phyloP scores from a whole-genome alignment of 2,329 filamentous ascomycete genomes.

The Curvularia eragrostidis region DNA sequence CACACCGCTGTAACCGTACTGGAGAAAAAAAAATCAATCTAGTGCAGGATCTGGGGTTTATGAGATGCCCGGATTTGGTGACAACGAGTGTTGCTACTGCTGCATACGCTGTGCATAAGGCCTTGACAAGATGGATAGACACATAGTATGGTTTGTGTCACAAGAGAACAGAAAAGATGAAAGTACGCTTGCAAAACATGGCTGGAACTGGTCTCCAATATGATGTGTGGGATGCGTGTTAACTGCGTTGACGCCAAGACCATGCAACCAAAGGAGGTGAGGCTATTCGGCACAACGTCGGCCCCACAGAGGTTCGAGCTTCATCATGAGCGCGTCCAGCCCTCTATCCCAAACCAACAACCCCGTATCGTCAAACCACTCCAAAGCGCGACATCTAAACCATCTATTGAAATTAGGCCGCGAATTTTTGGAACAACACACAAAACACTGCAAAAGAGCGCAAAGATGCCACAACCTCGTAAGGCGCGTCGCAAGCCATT shows the following conservation, averaged over 20 bases:
- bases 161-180: neutral
- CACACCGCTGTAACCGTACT: neutral
- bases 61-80: neutral
- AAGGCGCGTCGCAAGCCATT: constrained; percentile 16
- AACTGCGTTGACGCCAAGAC: neutral
- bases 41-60: neutral
- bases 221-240: neutral
- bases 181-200: neutral
- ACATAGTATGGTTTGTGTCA: neutral
- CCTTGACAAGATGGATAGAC: neutral
- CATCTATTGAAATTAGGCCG: neutral
- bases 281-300: constrained; percentile 23
- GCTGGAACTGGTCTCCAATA: neutral
- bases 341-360: constrained; percentile 13
- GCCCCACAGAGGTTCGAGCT: constrained; percentile 25
- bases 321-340: constrained; percentile 18
- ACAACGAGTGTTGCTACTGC: neutral
- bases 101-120: neutral
- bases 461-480: constrained; percentile 35
- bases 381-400: neutral
- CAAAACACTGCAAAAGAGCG: constrained; percentile 2
- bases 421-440: neutral
- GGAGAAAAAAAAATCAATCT: neutral
- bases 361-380: constrained; percentile 2
- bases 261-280: constrained; percentile 6